Percentiles rank a stretch among this genome's conserved stretches.
These are phyloP conservation scores for Penicillium sp. DNA, from an alignment of 2,329 filamentous ascomycete genomes.

Conservation along the genomic window DNA sequence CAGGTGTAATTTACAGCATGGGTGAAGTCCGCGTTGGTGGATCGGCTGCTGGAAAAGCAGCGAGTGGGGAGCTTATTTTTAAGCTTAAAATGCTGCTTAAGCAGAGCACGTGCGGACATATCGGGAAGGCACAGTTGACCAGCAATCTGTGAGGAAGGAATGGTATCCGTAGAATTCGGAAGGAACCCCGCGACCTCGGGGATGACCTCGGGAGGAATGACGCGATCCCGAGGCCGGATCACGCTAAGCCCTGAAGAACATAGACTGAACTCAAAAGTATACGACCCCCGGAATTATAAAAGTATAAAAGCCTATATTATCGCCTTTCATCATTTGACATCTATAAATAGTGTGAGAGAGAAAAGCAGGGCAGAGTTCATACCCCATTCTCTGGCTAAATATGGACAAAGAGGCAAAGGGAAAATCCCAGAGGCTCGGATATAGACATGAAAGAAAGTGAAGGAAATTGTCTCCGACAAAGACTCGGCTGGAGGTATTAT, in stretches of 20 bases:
- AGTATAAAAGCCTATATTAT: neutral
- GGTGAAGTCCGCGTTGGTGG: constrained; percentile 50
- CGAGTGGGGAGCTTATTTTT: constrained; percentile 12
- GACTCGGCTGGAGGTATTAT: neutral
- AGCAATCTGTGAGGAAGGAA: constrained; percentile 4
- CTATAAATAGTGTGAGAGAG: neutral
- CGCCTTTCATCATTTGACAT: neutral
- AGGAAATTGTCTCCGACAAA: neutral
- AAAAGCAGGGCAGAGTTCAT: neutral
- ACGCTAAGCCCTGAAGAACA: neutral
- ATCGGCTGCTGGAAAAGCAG: constrained; percentile 38
- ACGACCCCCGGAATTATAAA: neutral
- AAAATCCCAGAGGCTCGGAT: neutral
- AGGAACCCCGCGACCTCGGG: neutral
- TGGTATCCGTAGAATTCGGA: neutral
- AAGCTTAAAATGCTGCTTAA: neutral
- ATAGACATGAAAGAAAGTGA: neutral
- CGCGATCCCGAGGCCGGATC: neutral
- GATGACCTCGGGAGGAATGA: neutral
- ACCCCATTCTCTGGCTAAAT: neutral
- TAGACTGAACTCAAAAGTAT: neutral
- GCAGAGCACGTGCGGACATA: constrained; percentile 12
- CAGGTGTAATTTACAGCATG: constrained; percentile 42
- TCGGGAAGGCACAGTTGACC: constrained; percentile 5
- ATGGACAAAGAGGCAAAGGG: neutral